Conservation (phyloP, 352 stramenopile genomes). For the Pythium insidiosum region DNA sequence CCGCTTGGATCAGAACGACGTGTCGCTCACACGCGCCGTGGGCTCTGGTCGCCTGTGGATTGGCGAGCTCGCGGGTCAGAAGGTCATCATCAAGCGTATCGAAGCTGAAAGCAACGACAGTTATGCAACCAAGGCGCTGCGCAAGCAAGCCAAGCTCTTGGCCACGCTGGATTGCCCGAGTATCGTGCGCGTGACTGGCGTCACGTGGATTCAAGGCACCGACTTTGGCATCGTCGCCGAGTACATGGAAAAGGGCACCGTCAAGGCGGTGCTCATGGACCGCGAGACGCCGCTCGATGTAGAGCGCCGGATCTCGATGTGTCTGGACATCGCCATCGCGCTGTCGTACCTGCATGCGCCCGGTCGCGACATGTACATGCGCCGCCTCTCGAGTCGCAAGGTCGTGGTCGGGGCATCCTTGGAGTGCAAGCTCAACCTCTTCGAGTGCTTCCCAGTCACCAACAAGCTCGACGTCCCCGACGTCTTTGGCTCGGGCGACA, state of each 20-base stretch:
- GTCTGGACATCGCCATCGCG: constrained; percentile 48
- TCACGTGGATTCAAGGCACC: constrained; percentile 67
- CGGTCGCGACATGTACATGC: constrained; percentile 14
- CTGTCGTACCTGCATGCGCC: constrained; percentile 52
- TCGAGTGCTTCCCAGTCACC: constrained; percentile 10
- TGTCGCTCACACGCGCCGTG: constrained; percentile 42
- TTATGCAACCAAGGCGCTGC: constrained; percentile 52
- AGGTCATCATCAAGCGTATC: constrained; percentile 67
- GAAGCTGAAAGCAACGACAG: constrained; percentile 55
- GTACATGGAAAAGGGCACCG: constrained; percentile 67
- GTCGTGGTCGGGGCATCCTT: constrained; percentile 18
- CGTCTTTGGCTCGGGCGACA: constrained; percentile 11
- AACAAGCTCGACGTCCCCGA: constrained; percentile 7
- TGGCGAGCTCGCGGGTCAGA: constrained; percentile 40
- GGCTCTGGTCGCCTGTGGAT: constrained; percentile 45
- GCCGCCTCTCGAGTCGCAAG: constrained; percentile 15
- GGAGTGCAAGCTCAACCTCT: constrained; percentile 23
- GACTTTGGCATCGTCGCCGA: constrained; percentile 70
- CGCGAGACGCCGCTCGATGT: constrained; percentile 44
- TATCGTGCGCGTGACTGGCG: constrained; percentile 51
- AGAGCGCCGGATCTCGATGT: constrained; percentile 51
- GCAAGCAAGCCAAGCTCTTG: constrained; percentile 40
- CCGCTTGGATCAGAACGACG: constrained; percentile 38
- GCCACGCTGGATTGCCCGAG: constrained; percentile 54
- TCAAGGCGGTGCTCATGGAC: constrained; percentile 54